Conservation (phyloP, 768 basidiomycete species). For the Suillus americanus region DNA sequence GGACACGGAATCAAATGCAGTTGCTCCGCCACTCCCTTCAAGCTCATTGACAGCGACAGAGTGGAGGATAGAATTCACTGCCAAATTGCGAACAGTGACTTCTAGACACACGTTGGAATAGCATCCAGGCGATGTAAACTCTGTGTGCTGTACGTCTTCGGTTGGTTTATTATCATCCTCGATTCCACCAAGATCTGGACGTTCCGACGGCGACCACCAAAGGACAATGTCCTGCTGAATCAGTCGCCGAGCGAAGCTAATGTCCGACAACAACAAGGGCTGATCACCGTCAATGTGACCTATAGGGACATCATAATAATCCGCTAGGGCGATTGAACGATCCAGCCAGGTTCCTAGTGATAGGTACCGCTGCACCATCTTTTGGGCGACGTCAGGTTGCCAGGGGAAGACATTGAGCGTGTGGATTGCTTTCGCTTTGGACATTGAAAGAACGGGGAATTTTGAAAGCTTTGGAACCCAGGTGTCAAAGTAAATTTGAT, state of each 20-base stretch:
- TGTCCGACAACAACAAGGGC: constrained; percentile 82
- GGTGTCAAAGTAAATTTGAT: constrained; percentile 79
- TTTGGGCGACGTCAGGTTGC: constrained; percentile 79
- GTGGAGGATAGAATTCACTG: constrained; percentile 91
- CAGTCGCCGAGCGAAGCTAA: constrained; percentile 87
- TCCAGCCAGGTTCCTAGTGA: constrained; percentile 78
- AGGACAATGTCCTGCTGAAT: constrained; percentile 86
- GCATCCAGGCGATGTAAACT: constrained; percentile 81
- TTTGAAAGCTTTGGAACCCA: constrained; percentile 67
- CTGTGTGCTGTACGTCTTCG: constrained; percentile 81
- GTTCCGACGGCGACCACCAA: constrained; percentile 93
- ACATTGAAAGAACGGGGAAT: constrained; percentile 88
- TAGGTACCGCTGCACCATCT: constrained; percentile 85
- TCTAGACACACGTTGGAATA: constrained; percentile 94
- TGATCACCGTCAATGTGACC: constrained; percentile 93
- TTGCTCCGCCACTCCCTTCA: constrained; percentile 91
- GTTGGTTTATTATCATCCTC: constrained; percentile 80
- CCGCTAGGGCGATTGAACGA: constrained; percentile 72
- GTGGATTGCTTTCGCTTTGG: constrained; percentile 73
- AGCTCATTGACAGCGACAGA: constrained; percentile 95
- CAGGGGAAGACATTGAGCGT: constrained; percentile 84
- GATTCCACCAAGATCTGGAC: constrained; percentile 90
- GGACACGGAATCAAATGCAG: constrained; percentile 91
- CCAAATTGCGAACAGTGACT: constrained; percentile 85
- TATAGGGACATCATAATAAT: constrained; percentile 90